Percentiles rank a stretch among this genome's conserved stretches.
phyloP scores from a whole-genome alignment of 805 yeast species.

The Tetrapisispora fleetii region DNA sequence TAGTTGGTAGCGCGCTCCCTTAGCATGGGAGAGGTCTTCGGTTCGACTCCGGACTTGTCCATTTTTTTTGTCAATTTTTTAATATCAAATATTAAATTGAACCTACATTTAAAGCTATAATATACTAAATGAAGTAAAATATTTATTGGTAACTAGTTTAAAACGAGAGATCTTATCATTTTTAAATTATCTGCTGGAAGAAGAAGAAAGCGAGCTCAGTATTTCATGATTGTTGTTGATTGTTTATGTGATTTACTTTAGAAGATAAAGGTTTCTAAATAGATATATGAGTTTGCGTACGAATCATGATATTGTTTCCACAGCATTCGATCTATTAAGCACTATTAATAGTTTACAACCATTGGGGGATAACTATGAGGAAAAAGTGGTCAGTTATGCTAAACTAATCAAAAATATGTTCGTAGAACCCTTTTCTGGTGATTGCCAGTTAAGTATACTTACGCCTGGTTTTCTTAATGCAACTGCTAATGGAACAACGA shows the following conservation, averaged over 20 bases:
- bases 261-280: too few relatives aligned
- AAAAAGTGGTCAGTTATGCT: too few relatives aligned
- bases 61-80: neutral
- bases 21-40: conserved; percentile 14
- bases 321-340: neutral
- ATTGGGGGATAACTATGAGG: neutral
- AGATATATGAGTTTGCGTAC: neutral
- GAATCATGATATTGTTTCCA: neutral
- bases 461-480: neutral
- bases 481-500: neutral
- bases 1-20: conserved; percentile 8
- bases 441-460: neutral
- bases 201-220: too few relatives aligned
- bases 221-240: neutral
- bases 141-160: too few relatives aligned
- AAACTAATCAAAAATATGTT: neutral
- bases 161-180: too few relatives aligned
- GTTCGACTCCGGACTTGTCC: conserved; percentile 13
- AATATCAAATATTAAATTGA: too few relatives aligned
- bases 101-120: too few relatives aligned
- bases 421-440: neutral
- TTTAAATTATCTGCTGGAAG: too few relatives aligned
- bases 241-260: neutral
- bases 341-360: neutral
- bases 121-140: too few relatives aligned